These are phyloP conservation scores for Vitis rupestris DNA, from an alignment of 164 flowering plant genomes.

Conservation along the genomic window DNA sequence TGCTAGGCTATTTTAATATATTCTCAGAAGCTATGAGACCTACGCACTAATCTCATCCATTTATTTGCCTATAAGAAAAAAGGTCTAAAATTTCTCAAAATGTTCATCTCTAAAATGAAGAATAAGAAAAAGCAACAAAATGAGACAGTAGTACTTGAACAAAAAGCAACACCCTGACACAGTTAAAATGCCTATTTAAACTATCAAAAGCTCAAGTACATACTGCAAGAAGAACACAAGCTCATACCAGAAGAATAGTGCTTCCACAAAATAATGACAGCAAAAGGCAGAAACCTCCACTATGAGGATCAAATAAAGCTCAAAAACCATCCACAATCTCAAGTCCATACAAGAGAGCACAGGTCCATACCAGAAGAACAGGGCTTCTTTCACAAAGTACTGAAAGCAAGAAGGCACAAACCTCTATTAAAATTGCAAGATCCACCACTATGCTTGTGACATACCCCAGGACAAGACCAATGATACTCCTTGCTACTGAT, in stretches of 20 bases:
- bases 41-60: too few species aligned
- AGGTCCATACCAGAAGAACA: not conserved
- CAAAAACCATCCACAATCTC: not conserved
- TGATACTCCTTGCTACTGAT: conserved; percentile 87
- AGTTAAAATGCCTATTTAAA: too few species aligned
- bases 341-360: not conserved
- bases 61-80: too few species aligned
- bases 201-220: not conserved
- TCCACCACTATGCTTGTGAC: conserved; percentile 95
- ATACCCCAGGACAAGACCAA: conserved; percentile 91
- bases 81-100: too few species aligned
- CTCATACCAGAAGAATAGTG: not conserved
- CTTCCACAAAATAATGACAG: not conserved
- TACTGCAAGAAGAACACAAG: not conserved
- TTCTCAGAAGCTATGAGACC: too few species aligned
- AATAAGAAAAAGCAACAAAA: too few species aligned
- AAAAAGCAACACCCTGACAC: too few species aligned
- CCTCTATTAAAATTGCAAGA: conserved; percentile 92
- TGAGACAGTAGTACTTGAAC: too few species aligned
- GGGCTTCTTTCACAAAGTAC: not conserved
- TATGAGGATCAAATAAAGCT: not conserved
- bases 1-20: too few species aligned
- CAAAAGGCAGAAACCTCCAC: not conserved
- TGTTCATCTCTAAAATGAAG: too few species aligned
- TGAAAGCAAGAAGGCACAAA: conserved; percentile 25